Base-by-base conservation (phyloP, 2,329 filamentous ascomycete genomes). In the Fusarium euwallaceae region DNA sequence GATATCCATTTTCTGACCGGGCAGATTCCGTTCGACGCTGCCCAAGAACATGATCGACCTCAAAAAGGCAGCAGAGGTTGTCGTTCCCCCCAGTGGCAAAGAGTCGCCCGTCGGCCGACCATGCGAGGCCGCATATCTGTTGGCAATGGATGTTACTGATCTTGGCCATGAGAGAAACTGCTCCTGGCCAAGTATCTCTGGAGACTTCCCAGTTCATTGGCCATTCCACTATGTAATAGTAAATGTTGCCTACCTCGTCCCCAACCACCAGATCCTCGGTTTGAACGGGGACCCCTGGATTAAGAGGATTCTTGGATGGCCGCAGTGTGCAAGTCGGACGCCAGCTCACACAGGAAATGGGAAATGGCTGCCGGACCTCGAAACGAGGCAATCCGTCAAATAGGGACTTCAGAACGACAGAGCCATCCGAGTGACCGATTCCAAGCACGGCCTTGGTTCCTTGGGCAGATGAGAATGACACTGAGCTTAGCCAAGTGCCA, bases 81-180 rank as follows among this genome's bases (percentile, higher is more conserved):
- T 99, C 97, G 80, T 99, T 98, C 27, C 94, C 95, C 8, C 97
- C 95, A 6, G 94, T 95, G 16, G 94, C 95, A 81, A 99, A 95
- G 39, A 92, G 88, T 4, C 88, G 87, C 4, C 95, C 95, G 78
- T 94, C 91, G 4, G 87, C 86, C 4, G 95, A 95, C 94, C 95
- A 98, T 4, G 94, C 90, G n/a, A 99, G 86, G 2, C 96, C 96
- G 79, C 97, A 99, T 64, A 99, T 92, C 80, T 98, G 95, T 82
- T 98, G 95, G 2, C 88, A 90, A 81, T 98, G 96, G 9, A 94
- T 90, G 70, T 76, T 76, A 36, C 88, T 88, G 76, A 98, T 92
- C 74, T 92, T 92, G 24, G 93, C 92, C 61, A 98, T 85, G 27
- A 98, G 86, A 2, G 90, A 94, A 86, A 97, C 92, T 37, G 91